A percentile compares a stretch with the other conserved stretches of the same genome.
These are phyloP conservation scores for Pisolithus tinctorius DNA, from an alignment of 768 basidiomycete genomes.

Conservation along the genomic window DNA sequence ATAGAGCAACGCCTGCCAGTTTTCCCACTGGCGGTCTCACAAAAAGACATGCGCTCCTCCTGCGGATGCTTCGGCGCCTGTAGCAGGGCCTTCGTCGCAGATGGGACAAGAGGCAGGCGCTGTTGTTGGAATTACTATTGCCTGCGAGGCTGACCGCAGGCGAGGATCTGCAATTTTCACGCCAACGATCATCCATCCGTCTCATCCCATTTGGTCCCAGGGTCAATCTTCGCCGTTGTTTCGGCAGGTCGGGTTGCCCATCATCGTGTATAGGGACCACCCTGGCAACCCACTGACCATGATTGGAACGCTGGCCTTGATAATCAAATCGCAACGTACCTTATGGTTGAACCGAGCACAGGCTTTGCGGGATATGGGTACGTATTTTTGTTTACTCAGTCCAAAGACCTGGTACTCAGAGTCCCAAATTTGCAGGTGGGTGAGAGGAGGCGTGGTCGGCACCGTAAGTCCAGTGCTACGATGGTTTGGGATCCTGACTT, in stretches of 20 bases:
- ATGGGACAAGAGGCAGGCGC: not conserved
- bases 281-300: conserved; percentile 7
- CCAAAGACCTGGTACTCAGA: not conserved
- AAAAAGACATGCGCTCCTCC: not conserved
- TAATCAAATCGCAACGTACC: conserved; percentile 12
- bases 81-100: not conserved
- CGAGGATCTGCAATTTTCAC: not conserved
- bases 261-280: conserved; percentile 13
- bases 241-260: conserved; percentile 7
- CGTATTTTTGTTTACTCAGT: not conserved
- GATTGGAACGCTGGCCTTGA: conserved; percentile 6
- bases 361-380: conserved; percentile 13
- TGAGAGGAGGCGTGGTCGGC: not conserved
- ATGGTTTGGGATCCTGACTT: not conserved
- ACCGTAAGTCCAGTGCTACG: not conserved
- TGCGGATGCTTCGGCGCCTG: not conserved
- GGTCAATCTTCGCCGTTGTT: conserved; percentile 11
- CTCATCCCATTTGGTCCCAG: conserved; percentile 9
- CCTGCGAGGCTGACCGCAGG: not conserved
- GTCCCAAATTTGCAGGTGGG: not conserved
- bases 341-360: conserved; percentile 13
- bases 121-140: not conserved
- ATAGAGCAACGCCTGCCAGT: not conserved
- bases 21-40: not conserved
- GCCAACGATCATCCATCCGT: not conserved